These are phyloP conservation scores for Colletotrichum horii DNA, from an alignment of 2,329 filamentous ascomycete genomes.

Conservation along the genomic window DNA sequence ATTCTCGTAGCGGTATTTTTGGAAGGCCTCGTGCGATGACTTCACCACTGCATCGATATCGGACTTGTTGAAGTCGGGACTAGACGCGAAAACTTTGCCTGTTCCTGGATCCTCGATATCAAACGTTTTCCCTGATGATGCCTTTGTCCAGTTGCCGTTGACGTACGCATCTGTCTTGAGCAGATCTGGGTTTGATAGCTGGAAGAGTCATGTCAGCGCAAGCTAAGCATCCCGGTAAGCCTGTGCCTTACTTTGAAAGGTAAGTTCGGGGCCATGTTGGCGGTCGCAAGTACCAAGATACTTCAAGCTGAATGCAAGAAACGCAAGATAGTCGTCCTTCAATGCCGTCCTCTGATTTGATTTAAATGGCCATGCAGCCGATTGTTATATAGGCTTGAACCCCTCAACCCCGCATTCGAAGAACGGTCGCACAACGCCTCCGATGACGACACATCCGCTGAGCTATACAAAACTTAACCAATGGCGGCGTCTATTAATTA, in stretches of 20 bases:
- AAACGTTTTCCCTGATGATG: slow-evolving; percentile 54
- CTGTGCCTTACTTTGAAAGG: not conserved
- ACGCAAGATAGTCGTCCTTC: not conserved
- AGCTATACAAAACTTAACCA: not conserved
- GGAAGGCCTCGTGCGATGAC: slow-evolving; percentile 40
- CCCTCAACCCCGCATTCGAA: not conserved
- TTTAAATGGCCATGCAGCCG: not conserved
- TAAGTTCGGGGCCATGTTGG: not conserved
- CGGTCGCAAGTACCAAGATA: not conserved
- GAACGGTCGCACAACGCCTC: not conserved
- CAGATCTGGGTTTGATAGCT: slow-evolving; percentile 52
- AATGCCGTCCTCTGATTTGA: not conserved
- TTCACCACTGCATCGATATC: slow-evolving; percentile 43
- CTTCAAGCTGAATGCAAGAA: not conserved
- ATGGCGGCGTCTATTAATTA: not conserved
- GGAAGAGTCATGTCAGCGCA: not conserved
- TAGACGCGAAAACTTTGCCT: slow-evolving; percentile 52
- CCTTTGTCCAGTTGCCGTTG: slow-evolving; percentile 49
- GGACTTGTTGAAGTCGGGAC: slow-evolving; percentile 47
- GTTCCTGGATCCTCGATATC: slow-evolving; percentile 59
- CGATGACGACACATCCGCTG: not conserved
- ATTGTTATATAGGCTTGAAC: not conserved
- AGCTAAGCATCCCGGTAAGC: not conserved
- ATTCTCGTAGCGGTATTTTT: slow-evolving; percentile 40
- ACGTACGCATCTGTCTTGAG: slow-evolving; percentile 55